phyloP scores from a whole-genome alignment of 2,329 filamentous ascomycete genomes.

The Penicillium sp. region DNA sequence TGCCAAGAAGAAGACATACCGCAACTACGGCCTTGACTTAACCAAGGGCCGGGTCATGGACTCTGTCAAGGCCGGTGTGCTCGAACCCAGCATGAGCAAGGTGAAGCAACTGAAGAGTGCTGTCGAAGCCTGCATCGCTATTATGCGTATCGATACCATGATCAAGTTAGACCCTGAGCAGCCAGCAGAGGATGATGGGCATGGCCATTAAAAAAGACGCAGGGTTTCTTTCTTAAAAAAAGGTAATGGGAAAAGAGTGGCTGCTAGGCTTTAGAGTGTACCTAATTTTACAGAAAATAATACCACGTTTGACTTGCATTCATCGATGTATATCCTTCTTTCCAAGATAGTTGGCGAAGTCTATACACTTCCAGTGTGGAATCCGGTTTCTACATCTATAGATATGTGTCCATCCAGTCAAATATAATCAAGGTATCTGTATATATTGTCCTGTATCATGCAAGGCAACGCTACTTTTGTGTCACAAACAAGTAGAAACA shows the following conservation, averaged over 20 bases:
- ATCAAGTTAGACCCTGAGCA: slow-evolving; percentile 96
- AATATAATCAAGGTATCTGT: background rate
- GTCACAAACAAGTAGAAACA: background rate
- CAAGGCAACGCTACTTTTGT: slow-evolving; percentile 8
- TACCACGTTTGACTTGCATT: slow-evolving; percentile 6
- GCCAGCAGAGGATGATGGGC: slow-evolving; percentile 71
- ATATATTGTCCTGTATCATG: slow-evolving; percentile 1
- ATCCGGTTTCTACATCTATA: background rate
- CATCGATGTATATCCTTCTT: background rate
- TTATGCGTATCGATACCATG: slow-evolving; percentile 98
- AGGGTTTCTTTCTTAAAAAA: background rate
- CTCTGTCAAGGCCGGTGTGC: slow-evolving; percentile 86
- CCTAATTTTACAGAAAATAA: slow-evolving; percentile 8
- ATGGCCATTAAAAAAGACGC: slow-evolving; percentile 62
- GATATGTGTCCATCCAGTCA: background rate
- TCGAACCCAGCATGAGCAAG: slow-evolving; percentile 98
- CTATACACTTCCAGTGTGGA: background rate
- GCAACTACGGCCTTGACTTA: slow-evolving; percentile 95
- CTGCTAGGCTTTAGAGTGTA: slow-evolving; percentile 3
- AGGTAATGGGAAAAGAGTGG: slow-evolving; percentile 5
- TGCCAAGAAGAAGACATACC: slow-evolving; percentile 93
- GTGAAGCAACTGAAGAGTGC: slow-evolving; percentile 97
- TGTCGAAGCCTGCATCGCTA: slow-evolving; percentile 96
- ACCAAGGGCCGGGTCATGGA: slow-evolving; percentile 86
- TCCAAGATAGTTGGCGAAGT: background rate